These are phyloP conservation scores for Pholiota conissans DNA, from an alignment of 768 basidiomycete species.

Conservation along the genomic window DNA sequence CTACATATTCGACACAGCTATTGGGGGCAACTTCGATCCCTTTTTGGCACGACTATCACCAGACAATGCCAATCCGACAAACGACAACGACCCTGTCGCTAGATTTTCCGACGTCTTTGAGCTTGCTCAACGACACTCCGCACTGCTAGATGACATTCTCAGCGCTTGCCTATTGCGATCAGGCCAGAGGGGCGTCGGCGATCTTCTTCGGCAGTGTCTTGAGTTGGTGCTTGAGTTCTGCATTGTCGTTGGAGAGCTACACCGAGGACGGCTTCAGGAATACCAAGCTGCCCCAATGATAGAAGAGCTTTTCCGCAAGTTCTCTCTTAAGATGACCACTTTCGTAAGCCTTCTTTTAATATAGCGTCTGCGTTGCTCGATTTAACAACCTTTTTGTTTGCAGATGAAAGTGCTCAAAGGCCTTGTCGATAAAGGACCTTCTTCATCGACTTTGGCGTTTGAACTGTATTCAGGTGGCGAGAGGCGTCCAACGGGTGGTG, in stretches of 20 bases:
- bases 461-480: constrained; percentile 27
- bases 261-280: constrained; percentile 54
- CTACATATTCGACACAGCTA: constrained; percentile 82
- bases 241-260: constrained; percentile 61
- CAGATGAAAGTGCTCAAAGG: constrained; percentile 59
- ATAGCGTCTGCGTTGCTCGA: background rate
- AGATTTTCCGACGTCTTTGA: constrained; percentile 73
- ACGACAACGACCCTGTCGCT: background rate
- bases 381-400: constrained; percentile 8
- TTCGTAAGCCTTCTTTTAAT: constrained; percentile 46
- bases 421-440: constrained; percentile 51
- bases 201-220: constrained; percentile 60
- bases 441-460: constrained; percentile 23
- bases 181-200: constrained; percentile 63
- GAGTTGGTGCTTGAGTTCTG: constrained; percentile 69
- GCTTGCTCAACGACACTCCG: constrained; percentile 65
- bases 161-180: constrained; percentile 74
- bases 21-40: constrained; percentile 72
- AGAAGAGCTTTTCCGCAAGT: constrained; percentile 52
- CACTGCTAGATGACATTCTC: constrained; percentile 71
- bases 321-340: constrained; percentile 52
- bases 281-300: constrained; percentile 61
- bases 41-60: constrained; percentile 51
- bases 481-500: constrained; percentile 46
- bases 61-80: background rate